Percentiles rank a stretch among this genome's conserved stretches.
phyloP scores from a whole-genome alignment of 2,329 filamentous ascomycete species.

The Penicillium freii region DNA sequence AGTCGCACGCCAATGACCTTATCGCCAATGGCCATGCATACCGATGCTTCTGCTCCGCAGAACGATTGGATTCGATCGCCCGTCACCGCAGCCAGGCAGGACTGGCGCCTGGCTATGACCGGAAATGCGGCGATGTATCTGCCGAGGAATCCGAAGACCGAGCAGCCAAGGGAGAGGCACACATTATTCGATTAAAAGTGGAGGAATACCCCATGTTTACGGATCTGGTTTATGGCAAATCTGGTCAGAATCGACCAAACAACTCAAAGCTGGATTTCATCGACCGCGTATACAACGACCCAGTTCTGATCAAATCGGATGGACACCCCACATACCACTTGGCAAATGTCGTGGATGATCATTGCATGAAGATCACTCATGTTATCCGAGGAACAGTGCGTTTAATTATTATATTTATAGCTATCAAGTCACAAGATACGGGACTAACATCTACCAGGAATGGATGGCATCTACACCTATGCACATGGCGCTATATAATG shows the following conservation, averaged over 20 bases:
- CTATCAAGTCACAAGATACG: background rate
- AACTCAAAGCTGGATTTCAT: conserved; percentile 46
- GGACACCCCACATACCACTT: conserved; percentile 95
- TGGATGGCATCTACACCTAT: conserved; percentile 94
- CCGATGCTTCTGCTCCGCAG: conserved; percentile 82
- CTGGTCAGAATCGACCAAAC: conserved; percentile 51
- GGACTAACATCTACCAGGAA: conserved; percentile 55
- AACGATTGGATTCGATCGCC: conserved; percentile 67
- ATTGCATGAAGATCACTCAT: conserved; percentile 92
- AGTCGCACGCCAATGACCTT: conserved; percentile 66
- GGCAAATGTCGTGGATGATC: conserved; percentile 94
- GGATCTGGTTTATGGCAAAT: conserved; percentile 75
- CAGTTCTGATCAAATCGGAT: conserved; percentile 86
- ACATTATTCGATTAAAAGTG: conserved; percentile 74
- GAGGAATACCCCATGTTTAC: conserved; percentile 64
- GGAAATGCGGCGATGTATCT: conserved; percentile 69
- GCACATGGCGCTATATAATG: conserved; percentile 70
- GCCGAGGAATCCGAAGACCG: conserved; percentile 67
- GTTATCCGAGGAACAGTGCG: conserved; percentile 81
- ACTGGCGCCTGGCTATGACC: conserved; percentile 62
- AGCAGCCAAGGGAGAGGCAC: conserved; percentile 65
- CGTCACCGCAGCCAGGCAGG: conserved; percentile 60
- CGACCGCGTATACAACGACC: conserved; percentile 67
- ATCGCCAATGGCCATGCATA: conserved; percentile 74
- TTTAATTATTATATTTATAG: background rate